Evolutionary conservation across 2,329 filamentous ascomycete genomes (phyloP).

Genomic region (Pezicula neosporulosa): DNA sequence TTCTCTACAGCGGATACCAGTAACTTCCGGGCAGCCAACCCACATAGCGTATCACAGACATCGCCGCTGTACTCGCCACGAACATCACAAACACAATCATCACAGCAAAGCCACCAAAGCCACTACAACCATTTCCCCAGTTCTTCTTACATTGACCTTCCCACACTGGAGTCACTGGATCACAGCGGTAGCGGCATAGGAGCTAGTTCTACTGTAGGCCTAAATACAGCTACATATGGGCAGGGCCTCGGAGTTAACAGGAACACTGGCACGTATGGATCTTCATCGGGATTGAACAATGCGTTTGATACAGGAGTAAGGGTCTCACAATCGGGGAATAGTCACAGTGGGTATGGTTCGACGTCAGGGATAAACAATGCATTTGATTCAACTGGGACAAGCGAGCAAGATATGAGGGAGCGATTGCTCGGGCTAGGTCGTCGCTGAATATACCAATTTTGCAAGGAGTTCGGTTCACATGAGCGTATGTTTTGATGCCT

Average conservation of each 20-base stretch:
- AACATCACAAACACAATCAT: slow-evolving; percentile 15
- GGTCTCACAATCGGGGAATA: not conserved
- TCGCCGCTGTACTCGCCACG: slow-evolving; percentile 16
- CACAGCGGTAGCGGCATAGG: slow-evolving; percentile 12
- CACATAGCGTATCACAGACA: slow-evolving; percentile 18
- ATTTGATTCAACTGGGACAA: slow-evolving; percentile 5
- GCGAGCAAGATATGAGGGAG: slow-evolving; percentile 22
- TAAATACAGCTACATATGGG: slow-evolving; percentile 10
- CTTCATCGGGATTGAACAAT: slow-evolving; percentile 13
- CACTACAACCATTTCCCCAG: slow-evolving; percentile 25
- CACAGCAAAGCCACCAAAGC: slow-evolving; percentile 26
- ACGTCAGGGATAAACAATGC: not conserved
- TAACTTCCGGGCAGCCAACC: slow-evolving; percentile 15
- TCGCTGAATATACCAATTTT: slow-evolving; percentile 6
- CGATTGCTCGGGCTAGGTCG: slow-evolving; percentile 19
- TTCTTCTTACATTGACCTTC: slow-evolving; percentile 25
- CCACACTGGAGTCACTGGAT: slow-evolving; percentile 25
- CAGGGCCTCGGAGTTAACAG: slow-evolving; percentile 13
- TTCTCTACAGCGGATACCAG: slow-evolving; percentile 22
- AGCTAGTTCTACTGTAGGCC: slow-evolving; percentile 5
- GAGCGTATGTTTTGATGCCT: too few species aligned
- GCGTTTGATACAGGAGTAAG: slow-evolving; percentile 9
- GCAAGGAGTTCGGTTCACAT: not conserved
- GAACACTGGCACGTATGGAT: slow-evolving; percentile 6
- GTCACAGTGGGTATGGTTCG: not conserved